These are phyloP conservation scores for Globisporangium perplexum DNA, from an alignment of 352 stramenopile species.

Conservation along the genomic window DNA sequence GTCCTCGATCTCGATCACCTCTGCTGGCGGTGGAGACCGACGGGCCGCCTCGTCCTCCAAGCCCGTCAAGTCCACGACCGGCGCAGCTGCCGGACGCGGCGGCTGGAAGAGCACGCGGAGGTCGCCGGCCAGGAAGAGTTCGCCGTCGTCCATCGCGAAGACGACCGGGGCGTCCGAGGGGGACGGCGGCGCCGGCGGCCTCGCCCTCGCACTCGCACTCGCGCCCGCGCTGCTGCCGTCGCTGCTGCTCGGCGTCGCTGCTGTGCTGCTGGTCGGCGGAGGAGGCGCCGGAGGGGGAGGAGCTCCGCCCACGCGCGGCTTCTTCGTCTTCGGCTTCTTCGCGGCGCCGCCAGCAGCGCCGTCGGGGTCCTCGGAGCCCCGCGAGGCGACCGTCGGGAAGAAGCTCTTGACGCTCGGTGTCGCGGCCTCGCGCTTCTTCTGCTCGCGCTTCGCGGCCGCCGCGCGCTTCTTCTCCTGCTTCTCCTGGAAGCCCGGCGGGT, in stretches of 20 bases:
- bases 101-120: conserved; percentile 35
- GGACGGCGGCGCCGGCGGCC: no score
- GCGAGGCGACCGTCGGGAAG: conserved; percentile 10
- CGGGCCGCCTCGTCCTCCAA: conserved; percentile 30
- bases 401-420: conserved; percentile 24
- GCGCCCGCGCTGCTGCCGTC: not conserved
- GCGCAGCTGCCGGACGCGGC: not conserved
- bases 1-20: conserved; percentile 12
- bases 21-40: not conserved
- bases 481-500: conserved; percentile 47
- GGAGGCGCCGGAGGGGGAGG: not conserved
- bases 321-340: conserved; percentile 19
- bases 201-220: no score
- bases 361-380: not conserved
- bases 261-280: not conserved
- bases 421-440: conserved; percentile 33
- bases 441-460: conserved; percentile 17
- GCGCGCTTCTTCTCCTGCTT: conserved; percentile 31
- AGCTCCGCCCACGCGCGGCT: not conserved
- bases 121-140: conserved; percentile 43
- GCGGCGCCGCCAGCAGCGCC: not conserved
- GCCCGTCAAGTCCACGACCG: conserved; percentile 23
- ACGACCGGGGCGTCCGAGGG: conserved; percentile 18
- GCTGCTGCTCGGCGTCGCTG: not conserved
- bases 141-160: conserved; percentile 24